These are phyloP conservation scores for Biancaea sappan DNA, from an alignment of 306 rosid species.

Conservation along the genomic window DNA sequence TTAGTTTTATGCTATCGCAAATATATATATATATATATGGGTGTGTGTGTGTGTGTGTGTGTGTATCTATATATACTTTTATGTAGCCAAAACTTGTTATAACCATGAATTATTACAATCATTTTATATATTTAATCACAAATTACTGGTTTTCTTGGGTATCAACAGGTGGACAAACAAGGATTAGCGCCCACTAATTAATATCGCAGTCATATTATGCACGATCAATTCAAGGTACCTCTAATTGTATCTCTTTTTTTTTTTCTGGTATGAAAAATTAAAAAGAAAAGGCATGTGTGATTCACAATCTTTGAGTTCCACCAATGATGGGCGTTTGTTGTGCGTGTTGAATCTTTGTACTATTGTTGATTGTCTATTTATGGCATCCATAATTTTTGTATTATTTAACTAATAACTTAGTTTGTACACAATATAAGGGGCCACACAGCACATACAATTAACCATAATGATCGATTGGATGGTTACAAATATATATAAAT, in stretches of 20 bases:
- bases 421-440: slow-evolving; percentile 24
- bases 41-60: no score
- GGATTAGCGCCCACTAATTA: slow-evolving; percentile 23
- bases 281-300: slow-evolving; percentile 22
- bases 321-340: slow-evolving; percentile 25
- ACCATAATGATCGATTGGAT: neutral
- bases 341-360: slow-evolving; percentile 37
- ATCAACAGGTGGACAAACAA: neutral
- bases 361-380: slow-evolving; percentile 30
- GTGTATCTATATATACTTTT: neutral
- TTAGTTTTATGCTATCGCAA: no score
- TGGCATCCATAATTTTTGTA: slow-evolving; percentile 13
- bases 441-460: slow-evolving; percentile 27
- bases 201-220: slow-evolving; percentile 22
- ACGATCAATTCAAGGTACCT: neutral
- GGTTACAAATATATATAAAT: neutral
- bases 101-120: neutral
- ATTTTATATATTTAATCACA: neutral
- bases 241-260: neutral
- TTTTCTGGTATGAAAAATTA: neutral
- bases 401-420: slow-evolving; percentile 32
- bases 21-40: no score
- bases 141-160: slow-evolving; percentile 1
- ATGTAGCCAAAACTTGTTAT: no score
- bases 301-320: slow-evolving; percentile 24